Evolutionary conservation across 2,329 filamentous ascomycete species (phyloP), one percentile per base, ranked within the genome.

Genomic region (Talaromyces rugulosus): DNA sequence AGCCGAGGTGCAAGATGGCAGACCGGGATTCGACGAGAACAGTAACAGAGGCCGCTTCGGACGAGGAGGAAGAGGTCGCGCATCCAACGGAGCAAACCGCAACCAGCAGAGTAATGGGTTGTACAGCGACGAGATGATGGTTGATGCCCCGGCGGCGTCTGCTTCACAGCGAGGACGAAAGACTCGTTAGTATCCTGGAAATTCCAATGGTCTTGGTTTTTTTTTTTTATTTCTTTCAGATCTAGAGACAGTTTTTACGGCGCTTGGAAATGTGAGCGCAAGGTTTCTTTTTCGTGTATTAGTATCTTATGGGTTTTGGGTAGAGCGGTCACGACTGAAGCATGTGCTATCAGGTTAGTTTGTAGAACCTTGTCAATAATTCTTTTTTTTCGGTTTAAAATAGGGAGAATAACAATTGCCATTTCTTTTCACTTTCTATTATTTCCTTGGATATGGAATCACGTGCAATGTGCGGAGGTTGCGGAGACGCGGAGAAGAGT

Each of bases 61-160:
- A 51, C 56, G 63, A 61, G 44, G 56, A 44, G 66, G 50, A 40
- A 31, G 11, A 50, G 40, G 27, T 23, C 56, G 27, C 30, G 11
- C 55, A 9, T 56, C 55, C 6, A 47, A 34, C 6, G 42, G 42
- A 11, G 18, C n/a, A 14, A 34, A 63, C 56, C 31, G 59, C 56
- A 27, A 62, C 52, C 30, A 59, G 59, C 42, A 64, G 59, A 57
- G 7, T 23, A 61, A 67, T 4, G 68, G 72, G 3, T 68, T 77
- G 4, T 77, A 77, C 62, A 77, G 76, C 56, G 76, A 78, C 62
- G 64, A 74, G 62, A 77, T 78, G 74, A 73, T 77, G 71, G 67
- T 74, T 16, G 76, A 78, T 65, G 67, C 70, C n/a, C 73, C 74
- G 12, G 56, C 66, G 11, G 52, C 23, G 42, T 31, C 56, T 14